These are phyloP conservation scores for Sanguinoderma infundibulare DNA, from an alignment of 1,284 basidiomycete species.

Conservation along the genomic window DNA sequence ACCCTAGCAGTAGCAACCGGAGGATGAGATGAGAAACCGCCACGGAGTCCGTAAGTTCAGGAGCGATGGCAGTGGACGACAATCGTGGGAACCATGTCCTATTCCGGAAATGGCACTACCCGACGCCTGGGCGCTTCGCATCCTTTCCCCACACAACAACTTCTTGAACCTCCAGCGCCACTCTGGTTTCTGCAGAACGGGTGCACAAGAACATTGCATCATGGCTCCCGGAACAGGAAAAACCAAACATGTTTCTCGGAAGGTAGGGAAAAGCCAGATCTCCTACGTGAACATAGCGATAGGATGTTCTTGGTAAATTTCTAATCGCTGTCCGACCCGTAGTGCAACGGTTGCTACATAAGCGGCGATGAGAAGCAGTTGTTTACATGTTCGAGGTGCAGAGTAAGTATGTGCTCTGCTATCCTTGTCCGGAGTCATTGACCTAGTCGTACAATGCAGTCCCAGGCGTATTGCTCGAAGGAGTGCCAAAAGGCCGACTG, in stretches of 20 bases:
- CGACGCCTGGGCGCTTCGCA: background rate
- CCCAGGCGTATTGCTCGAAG: constrained; percentile 34
- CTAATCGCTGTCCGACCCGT: background rate
- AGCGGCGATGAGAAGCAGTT: constrained; percentile 27
- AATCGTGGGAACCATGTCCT: background rate
- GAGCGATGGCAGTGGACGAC: too few relatives aligned
- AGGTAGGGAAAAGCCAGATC: background rate
- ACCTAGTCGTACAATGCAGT: constrained; percentile 19
- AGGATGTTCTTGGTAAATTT: background rate
- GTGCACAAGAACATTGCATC: background rate
- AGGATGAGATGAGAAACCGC: too few relatives aligned
- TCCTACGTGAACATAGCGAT: background rate
- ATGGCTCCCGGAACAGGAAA: background rate
- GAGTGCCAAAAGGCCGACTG: constrained; percentile 36
- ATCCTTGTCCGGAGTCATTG: background rate
- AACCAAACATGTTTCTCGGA: background rate
- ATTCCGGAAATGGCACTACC: background rate
- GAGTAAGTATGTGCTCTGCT: constrained; percentile 15
- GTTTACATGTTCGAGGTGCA: constrained; percentile 29
- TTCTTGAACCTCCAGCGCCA: background rate
- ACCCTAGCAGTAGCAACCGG: too few relatives aligned
- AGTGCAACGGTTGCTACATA: constrained; percentile 31
- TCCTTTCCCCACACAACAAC: background rate
- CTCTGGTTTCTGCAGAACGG: background rate
- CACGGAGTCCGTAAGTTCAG: too few relatives aligned